These are phyloP conservation scores for Trichoderma virens DNA, from an alignment of 495 filamentous ascomycete genomes.

Conservation along the genomic window DNA sequence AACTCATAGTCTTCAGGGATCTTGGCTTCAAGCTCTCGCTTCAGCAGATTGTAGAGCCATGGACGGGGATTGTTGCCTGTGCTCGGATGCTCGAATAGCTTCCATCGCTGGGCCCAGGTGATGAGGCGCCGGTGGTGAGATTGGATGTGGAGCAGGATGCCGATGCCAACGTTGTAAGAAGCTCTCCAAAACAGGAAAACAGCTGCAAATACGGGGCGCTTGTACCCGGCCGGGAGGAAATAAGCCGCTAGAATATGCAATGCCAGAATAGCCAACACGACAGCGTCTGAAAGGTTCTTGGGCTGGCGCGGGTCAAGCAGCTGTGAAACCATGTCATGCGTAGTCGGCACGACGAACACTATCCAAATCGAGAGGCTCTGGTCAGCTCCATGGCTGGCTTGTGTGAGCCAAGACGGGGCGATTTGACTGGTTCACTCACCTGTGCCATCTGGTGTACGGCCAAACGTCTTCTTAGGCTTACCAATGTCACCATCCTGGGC, in stretches of 20 bases:
- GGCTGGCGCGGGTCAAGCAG: conserved; percentile 90
- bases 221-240: conserved; percentile 55
- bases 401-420: neutral
- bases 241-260: conserved; percentile 65
- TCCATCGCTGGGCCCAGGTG: conserved; percentile 76
- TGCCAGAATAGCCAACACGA: conserved; percentile 75
- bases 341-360: conserved; percentile 96
- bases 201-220: conserved; percentile 66
- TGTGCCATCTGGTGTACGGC: conserved; percentile 82
- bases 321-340: conserved; percentile 98
- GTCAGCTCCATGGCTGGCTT: neutral
- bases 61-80: conserved; percentile 76
- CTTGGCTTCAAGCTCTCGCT: conserved; percentile 85
- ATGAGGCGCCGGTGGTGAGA: conserved; percentile 81
- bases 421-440: conserved; percentile 46
- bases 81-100: conserved; percentile 76
- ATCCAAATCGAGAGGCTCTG: neutral
- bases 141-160: conserved; percentile 79
- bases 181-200: conserved; percentile 89
- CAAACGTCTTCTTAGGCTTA: conserved; percentile 73
- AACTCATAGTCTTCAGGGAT: conserved; percentile 92
- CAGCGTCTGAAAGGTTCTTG: conserved; percentile 81
- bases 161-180: conserved; percentile 89
- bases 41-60: conserved; percentile 70
- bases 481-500: neutral